Evolutionary conservation across 345 rosid genomes (phyloP), one percentile per base, ranked within the genome.

Genomic region (Lenwebbia sp.): DNA sequence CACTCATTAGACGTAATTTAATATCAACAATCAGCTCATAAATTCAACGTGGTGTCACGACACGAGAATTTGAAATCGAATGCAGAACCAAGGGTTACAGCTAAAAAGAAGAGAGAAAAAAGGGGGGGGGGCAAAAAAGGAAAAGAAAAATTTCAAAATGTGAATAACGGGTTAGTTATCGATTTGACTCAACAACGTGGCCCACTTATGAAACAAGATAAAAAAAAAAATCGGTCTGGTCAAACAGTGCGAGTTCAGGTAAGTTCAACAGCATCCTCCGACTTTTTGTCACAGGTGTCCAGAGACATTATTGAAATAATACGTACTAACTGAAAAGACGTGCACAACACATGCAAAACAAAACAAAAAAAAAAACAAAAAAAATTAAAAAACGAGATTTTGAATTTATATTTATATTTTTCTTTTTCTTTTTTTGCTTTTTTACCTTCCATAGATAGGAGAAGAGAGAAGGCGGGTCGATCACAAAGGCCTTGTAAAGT

Each of bases 381-480:
- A 54, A 10, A 37, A 23, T 57, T n/a, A n/a, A n/a, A n/a, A n/a
- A n/a, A n/a, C n/a, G 1, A 41, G 17, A 10, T 56, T 33, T 33
- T 57, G 19, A 40, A 40, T 28, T 56, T 21, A 1, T 22, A 40
- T n/a, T n/a, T n/a, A n/a, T n/a, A 25, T 40, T 4, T 4, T 26
- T 6, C 6, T 28, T 49, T 65, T 65, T 49, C 13, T 10, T 14
- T 15, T 30, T 3, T 13, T 3, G 19, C 0, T 74, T 85, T 49
- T 88, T 87, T 89, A 96, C 99, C 99, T 97, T 97, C 99, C 99
- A 97, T 4, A 97, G 83, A 76, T 93, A 96, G 86, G 99, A 92
- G 89, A 97, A 97, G 44, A 97, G 92, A 3, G 99, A 94, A 55
- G 99, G 98, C n/a, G 99, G 97, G 88, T 97, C 98, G 88, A 97